Base-by-base conservation (phyloP, 2,329 filamentous ascomycete species). In the Fonsecaea pedrosoi region DNA sequence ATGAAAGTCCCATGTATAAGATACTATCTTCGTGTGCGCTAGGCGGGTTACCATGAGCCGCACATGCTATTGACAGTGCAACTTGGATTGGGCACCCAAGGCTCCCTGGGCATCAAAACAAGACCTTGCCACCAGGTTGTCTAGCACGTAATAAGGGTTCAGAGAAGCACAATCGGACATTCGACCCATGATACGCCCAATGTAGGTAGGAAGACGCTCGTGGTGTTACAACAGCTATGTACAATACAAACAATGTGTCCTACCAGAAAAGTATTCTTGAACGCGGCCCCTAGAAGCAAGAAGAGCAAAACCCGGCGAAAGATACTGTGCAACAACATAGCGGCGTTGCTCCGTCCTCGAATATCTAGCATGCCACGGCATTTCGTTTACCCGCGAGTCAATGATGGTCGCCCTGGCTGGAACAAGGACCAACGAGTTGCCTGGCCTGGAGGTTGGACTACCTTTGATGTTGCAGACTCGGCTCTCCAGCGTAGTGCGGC, bases 221-320 rank as follows among this genome's bases (percentile, higher is more conserved):
- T 45, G n/a, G 21, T 25, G 21, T 25, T 50, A 50, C 42, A 50
- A 50, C 21, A 30, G 45, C 18, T 50, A 50, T 50, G 45, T 50
- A 30, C 45, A 50, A 50, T 45, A 18, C 18, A 50, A 50, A 50
- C 8, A 50, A 50, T 30, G 45, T 21, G 4, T 13, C 10, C 21
- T 50, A 30, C 18, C 45, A 13, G 40, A 9, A 8, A 18, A 2
- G 40, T 45, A 15, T 45, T 50, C 45, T 50, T 12, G 45, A 42
- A 3, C 3, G 40, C 13, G 40, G 35, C 35, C 12, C 35, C 35
- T 4, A 6, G 30, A 38, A 10, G 35, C 35, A 13, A 38, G 35
- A 38, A 38, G 35, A 18, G 18, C 5, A 15, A 9, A 45, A 45
- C 15, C 15, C 18, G 25, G 45, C 3, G 8, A 13, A 40, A 50